Evolutionary conservation across 192 early-diverging fungal genomes (phyloP).

Genomic region (Umbelopsis sp.): DNA sequence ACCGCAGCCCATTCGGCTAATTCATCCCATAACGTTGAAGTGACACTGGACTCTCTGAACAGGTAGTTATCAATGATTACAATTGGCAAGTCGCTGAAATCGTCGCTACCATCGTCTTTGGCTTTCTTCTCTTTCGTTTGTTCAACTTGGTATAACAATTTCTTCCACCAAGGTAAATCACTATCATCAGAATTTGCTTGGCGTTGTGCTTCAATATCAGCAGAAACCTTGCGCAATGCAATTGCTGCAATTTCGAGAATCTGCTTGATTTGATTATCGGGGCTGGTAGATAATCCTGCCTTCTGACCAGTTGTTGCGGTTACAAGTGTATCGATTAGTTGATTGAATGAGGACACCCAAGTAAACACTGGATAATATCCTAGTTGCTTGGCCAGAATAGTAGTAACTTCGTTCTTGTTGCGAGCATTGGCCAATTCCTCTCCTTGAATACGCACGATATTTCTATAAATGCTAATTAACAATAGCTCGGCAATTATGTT

Average conservation of each 20-base stretch:
- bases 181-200: neutral
- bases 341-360: constrained; percentile 69
- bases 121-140: constrained; percentile 21
- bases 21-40: constrained; percentile 65
- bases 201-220: constrained; percentile 15
- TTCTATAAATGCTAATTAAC: neutral
- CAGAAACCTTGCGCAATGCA: constrained; percentile 65
- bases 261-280: constrained; percentile 79
- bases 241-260: constrained; percentile 84
- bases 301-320: constrained; percentile 90
- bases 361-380: constrained; percentile 93
- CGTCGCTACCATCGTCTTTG: constrained; percentile 31
- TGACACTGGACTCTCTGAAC: constrained; percentile 65
- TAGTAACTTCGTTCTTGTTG: constrained; percentile 74
- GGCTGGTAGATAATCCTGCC: constrained; percentile 77
- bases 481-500: neutral
- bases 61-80: constrained; percentile 89
- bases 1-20: constrained; percentile 85
- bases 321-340: constrained; percentile 81
- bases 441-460: constrained; percentile 60
- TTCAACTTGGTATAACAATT: constrained; percentile 4
- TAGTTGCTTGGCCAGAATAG: constrained; percentile 78
- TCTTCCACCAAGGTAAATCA: neutral
- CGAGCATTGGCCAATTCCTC: constrained; percentile 74
- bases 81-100: constrained; percentile 71